phyloP scores from a whole-genome alignment of 1,284 basidiomycete genomes.

The Heterobasidion irregulare region DNA sequence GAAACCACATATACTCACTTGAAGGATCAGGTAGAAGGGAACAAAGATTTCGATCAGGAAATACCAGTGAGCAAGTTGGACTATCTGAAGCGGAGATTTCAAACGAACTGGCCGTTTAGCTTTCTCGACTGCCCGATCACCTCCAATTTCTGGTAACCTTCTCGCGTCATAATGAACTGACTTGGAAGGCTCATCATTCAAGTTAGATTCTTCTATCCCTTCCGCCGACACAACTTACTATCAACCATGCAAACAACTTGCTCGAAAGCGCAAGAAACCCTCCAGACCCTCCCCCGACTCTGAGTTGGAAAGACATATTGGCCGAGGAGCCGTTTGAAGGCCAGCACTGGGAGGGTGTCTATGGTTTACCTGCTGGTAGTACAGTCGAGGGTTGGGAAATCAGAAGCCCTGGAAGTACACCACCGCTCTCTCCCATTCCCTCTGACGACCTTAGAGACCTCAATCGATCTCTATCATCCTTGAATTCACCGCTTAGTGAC shows the following conservation, averaged over 20 bases:
- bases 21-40: constrained; percentile 36
- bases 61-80: constrained; percentile 44
- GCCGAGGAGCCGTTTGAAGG: constrained; percentile 73
- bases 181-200: constrained; percentile 1
- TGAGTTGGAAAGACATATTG: constrained; percentile 71
- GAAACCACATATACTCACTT: constrained; percentile 39
- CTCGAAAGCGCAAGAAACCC: constrained; percentile 41
- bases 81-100: neutral
- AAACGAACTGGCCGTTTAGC: constrained; percentile 22
- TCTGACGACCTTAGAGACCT: constrained; percentile 33
- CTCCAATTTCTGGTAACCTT: constrained; percentile 58
- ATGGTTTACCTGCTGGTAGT: constrained; percentile 33
- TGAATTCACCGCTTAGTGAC: constrained; percentile 35
- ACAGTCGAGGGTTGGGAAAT: constrained; percentile 32
- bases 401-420: constrained; percentile 34
- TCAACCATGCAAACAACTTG: constrained; percentile 41
- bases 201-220: constrained; percentile 47
- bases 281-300: constrained; percentile 24
- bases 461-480: constrained; percentile 32
- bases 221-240: constrained; percentile 37
- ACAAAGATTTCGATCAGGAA: constrained; percentile 54
- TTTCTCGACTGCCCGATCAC: constrained; percentile 55
- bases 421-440: constrained; percentile 38
- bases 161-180: neutral
- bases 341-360: constrained; percentile 68